Evolutionary conservation across 2,329 filamentous ascomycete species (phyloP).

Genomic region (Calonectria hawksworthii): DNA sequence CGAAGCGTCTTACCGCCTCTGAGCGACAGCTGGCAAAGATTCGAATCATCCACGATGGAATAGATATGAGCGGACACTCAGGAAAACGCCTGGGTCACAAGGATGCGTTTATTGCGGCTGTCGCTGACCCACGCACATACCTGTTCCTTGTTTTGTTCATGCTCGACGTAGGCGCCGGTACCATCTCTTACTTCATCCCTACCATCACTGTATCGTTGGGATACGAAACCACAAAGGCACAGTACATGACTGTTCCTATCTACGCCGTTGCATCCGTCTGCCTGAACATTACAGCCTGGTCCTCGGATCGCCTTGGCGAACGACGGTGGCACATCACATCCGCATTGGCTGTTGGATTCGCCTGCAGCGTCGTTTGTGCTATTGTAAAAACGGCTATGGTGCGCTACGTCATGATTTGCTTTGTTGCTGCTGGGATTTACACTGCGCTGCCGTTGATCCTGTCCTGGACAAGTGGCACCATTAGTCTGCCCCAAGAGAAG

Average conservation of each 20-base stretch:
- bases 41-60: slow-evolving; percentile 27
- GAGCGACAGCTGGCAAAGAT: slow-evolving; percentile 25
- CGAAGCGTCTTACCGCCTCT: slow-evolving; percentile 14
- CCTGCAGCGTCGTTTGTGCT: slow-evolving; percentile 15
- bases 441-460: slow-evolving; percentile 25
- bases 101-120: slow-evolving; percentile 28
- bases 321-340: slow-evolving; percentile 20
- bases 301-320: slow-evolving; percentile 21
- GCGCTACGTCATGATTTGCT: slow-evolving; percentile 35
- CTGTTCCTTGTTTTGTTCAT: slow-evolving; percentile 64
- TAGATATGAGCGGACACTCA: neutral
- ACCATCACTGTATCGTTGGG: slow-evolving; percentile 65
- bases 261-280: slow-evolving; percentile 5
- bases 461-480: slow-evolving; percentile 25
- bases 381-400: neutral
- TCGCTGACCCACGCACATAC: slow-evolving; percentile 51
- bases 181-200: slow-evolving; percentile 68
- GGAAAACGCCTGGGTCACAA: slow-evolving; percentile 12
- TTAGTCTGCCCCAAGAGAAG: slow-evolving; percentile 19
- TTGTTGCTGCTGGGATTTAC: slow-evolving; percentile 21
- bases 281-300: slow-evolving; percentile 21
- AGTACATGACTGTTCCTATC: slow-evolving; percentile 32
- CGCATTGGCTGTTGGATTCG: neutral
- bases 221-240: slow-evolving; percentile 57
- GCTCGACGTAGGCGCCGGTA: slow-evolving; percentile 59